phyloP scores from a whole-genome alignment of 1,284 basidiomycete species.

The Ceratobasidium sp. region DNA sequence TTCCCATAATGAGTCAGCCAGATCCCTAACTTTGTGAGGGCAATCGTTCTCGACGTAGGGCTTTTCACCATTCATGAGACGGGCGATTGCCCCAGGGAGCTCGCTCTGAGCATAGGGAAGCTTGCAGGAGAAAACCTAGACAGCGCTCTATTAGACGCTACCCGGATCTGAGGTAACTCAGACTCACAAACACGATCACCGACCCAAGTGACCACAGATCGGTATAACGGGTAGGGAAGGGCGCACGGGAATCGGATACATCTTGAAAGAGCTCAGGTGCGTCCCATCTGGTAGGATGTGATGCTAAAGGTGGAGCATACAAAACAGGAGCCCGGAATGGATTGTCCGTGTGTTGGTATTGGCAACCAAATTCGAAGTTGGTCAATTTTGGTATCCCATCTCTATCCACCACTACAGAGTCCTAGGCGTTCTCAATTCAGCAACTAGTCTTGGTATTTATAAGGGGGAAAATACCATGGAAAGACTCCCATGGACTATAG shows the following conservation, averaged over 20 bases:
- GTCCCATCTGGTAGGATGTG: slow-evolving; percentile 9
- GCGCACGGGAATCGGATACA: not conserved
- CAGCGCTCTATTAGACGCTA: not conserved
- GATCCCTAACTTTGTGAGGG: not conserved
- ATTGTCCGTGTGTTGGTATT: slow-evolving; percentile 11
- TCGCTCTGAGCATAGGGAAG: slow-evolving; percentile 4
- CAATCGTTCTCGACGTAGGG: not conserved
- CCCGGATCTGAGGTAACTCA: not conserved
- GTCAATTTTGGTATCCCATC: not conserved
- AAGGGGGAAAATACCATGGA: not conserved
- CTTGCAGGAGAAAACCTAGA: not conserved
- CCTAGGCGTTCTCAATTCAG: not conserved
- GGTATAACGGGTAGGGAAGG: slow-evolving; percentile 11
- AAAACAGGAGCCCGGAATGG: not conserved
- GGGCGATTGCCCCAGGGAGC: slow-evolving; percentile 9
- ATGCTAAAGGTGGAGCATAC: not conserved
- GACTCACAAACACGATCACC: slow-evolving; percentile 11
- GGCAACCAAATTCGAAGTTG: slow-evolving; percentile 18
- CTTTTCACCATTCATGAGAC: slow-evolving; percentile 2
- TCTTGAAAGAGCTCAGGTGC: slow-evolving; percentile 22
- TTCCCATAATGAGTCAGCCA: slow-evolving; percentile 4
- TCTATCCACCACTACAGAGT: not conserved
- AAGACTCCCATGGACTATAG: slow-evolving; percentile 7
- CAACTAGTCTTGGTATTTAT: not conserved
- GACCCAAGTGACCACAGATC: slow-evolving; percentile 16